These are phyloP conservation scores for Fraxinus floribunda DNA, from an alignment of 305 asterid genomes.

Conservation along the genomic window DNA sequence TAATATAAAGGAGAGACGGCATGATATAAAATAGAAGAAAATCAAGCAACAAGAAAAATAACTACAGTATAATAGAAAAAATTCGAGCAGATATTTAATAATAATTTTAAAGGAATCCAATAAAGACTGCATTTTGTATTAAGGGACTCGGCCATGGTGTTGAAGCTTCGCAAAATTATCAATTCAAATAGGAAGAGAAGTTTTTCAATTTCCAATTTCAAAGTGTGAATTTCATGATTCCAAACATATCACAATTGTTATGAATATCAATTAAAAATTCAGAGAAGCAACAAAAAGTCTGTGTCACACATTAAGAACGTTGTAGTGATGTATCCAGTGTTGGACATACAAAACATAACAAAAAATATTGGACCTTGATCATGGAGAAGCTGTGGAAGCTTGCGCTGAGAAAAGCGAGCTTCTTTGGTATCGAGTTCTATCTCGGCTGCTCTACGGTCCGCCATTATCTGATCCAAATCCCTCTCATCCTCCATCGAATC, in stretches of 20 bases:
- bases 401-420: no score
- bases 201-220: background rate
- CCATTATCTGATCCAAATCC: no score
- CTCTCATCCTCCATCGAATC: no score
- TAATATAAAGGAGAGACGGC: background rate
- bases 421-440: no score
- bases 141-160: no score
- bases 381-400: slow-evolving; percentile 28
- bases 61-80: no score
- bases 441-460: no score
- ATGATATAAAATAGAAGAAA: background rate
- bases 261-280: background rate
- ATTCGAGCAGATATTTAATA: no score
- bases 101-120: no score
- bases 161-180: background rate
- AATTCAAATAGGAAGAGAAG: background rate
- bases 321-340: background rate
- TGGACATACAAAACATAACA: background rate
- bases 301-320: background rate
- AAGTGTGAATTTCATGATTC: background rate
- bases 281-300: background rate
- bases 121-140: no score
- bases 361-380: slow-evolving; percentile 62
- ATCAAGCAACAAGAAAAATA: no score
- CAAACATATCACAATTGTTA: background rate